Conservation (phyloP, 306 rosid genomes). For the Cicer arietinum region DNA sequence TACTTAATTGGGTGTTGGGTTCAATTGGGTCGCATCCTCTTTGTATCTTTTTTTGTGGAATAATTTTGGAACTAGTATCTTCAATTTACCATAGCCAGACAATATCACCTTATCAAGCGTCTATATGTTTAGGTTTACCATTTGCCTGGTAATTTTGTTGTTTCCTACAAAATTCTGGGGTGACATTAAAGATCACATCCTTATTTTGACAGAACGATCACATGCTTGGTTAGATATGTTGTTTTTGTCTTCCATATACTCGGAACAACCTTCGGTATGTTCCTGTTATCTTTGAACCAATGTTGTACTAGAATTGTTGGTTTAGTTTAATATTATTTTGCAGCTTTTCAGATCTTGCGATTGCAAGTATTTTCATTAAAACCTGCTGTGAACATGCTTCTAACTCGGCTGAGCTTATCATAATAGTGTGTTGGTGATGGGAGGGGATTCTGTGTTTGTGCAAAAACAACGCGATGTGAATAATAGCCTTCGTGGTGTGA, state of each 20-base stretch:
- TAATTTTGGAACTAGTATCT: constrained; percentile 26
- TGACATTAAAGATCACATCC: constrained; percentile 10
- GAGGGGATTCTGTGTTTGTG: too few relatives aligned
- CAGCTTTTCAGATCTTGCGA: background rate
- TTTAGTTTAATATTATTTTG: background rate
- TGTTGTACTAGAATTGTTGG: background rate
- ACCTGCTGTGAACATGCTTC: too few relatives aligned
- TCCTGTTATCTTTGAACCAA: background rate
- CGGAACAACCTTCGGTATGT: background rate
- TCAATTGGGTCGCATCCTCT: constrained; percentile 12
- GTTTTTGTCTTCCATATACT: background rate
- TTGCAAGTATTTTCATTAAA: background rate
- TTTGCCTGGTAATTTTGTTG: constrained; percentile 44
- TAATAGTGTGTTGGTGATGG: too few relatives aligned
- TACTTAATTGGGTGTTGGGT: constrained; percentile 45
- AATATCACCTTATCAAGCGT: constrained; percentile 35
- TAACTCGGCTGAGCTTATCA: too few relatives aligned
- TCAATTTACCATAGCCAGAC: constrained; percentile 38
- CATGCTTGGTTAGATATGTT: background rate
- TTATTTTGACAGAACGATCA: constrained; percentile 6
- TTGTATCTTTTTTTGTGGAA: constrained; percentile 26
- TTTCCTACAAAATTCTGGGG: constrained; percentile 5
- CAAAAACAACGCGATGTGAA: too few relatives aligned
- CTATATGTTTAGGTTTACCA: constrained; percentile 45
- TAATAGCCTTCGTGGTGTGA: too few relatives aligned